phyloP scores from a whole-genome alignment of 257 asterid genomes.

The Solanum dulcamara region DNA sequence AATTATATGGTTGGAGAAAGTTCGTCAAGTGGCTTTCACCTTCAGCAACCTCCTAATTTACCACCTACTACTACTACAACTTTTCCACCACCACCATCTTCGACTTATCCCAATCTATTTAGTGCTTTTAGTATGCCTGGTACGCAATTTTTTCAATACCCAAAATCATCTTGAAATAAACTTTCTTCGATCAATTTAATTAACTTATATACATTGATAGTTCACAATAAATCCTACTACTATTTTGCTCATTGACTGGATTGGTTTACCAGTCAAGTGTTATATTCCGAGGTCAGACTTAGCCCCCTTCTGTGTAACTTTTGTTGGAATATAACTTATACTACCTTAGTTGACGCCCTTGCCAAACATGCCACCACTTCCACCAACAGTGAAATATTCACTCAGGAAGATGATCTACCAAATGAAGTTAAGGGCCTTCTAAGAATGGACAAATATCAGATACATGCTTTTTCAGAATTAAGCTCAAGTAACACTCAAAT shows the following conservation, averaged over 20 bases:
- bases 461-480: no score
- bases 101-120: slow-evolving; percentile 20
- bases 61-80: background rate
- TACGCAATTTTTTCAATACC: slow-evolving; percentile 33
- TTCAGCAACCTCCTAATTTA: background rate
- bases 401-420: no score
- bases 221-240: background rate
- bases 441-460: no score
- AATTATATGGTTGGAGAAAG: slow-evolving; percentile 27
- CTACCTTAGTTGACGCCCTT: background rate
- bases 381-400: no score
- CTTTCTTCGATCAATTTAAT: background rate
- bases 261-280: background rate
- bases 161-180: slow-evolving; percentile 26
- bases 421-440: no score
- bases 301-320: background rate
- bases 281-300: background rate
- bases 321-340: background rate
- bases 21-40: slow-evolving; percentile 19
- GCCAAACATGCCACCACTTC: no score
- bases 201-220: background rate
- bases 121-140: slow-evolving; percentile 15
- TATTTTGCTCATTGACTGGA: no score
- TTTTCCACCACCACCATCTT: slow-evolving; percentile 2
- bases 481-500: no score